Evolutionary conservation across 306 rosid genomes (phyloP).

Genomic region (Medicago lupulina): DNA sequence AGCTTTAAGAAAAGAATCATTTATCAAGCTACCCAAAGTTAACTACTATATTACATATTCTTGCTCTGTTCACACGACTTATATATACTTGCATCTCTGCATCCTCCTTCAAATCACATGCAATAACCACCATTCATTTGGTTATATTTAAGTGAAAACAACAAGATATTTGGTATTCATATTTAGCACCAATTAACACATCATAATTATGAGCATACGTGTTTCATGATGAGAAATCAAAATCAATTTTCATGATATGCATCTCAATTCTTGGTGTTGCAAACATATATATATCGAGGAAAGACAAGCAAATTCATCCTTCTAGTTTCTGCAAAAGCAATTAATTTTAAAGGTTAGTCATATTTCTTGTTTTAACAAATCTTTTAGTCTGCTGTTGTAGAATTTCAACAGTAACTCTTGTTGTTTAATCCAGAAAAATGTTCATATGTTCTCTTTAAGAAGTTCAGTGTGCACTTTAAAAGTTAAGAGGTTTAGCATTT

Average conservation of each 20-base stretch:
- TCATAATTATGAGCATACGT: not conserved
- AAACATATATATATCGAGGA: not conserved
- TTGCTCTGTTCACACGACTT: not conserved
- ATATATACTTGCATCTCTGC: not conserved
- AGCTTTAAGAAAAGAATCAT: not conserved
- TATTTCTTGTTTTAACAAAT: not conserved
- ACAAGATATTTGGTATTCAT: slow-evolving; percentile 10
- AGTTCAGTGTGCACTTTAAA: too few species aligned
- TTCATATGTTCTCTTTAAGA: too few species aligned
- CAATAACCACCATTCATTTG: slow-evolving; percentile 26
- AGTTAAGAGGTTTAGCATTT: too few species aligned
- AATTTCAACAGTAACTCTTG: too few species aligned
- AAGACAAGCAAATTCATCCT: not conserved
- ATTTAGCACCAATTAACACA: not conserved
- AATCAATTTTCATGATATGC: not conserved
- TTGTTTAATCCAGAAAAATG: too few species aligned
- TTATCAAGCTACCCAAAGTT: not conserved
- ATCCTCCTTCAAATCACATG: not conserved
- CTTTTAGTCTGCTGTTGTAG: not conserved
- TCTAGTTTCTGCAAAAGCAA: not conserved
- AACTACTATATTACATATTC: not conserved
- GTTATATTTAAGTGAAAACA: not conserved
- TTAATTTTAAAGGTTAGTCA: slow-evolving; percentile 1
- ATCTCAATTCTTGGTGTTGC: not conserved
- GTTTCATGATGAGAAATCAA: not conserved